Evolutionary conservation across 2,329 filamentous ascomycete genomes (phyloP).

Genomic region (Corinectria fuckeliana): DNA sequence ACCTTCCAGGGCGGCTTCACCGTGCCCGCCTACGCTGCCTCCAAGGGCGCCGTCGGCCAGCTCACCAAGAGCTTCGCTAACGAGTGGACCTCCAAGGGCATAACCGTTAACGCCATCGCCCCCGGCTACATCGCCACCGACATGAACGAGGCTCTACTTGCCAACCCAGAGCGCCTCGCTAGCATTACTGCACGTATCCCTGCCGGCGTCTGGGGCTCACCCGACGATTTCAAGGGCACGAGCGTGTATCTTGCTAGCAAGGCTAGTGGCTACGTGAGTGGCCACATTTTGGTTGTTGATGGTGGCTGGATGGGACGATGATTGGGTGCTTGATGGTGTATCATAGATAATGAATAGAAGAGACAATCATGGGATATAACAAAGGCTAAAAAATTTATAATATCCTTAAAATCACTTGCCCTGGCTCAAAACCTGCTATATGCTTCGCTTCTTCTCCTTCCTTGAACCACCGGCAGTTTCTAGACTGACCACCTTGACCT

Average conservation of each 20-base stretch:
- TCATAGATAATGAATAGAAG: constrained; percentile 9
- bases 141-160: constrained; percentile 86
- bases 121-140: constrained; percentile 93
- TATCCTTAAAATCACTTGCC: neutral
- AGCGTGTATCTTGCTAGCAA: constrained; percentile 78
- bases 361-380: neutral
- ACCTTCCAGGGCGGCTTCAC: constrained; percentile 88
- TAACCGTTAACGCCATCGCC: constrained; percentile 87
- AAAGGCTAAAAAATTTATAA: neutral
- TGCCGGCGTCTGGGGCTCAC: constrained; percentile 80
- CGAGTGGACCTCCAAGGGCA: constrained; percentile 80
- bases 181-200: constrained; percentile 84
- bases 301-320: constrained; percentile 92
- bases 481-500: neutral
- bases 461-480: neutral
- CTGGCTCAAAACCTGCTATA: too few species aligned
- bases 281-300: constrained; percentile 83
- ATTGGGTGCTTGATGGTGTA: neutral
- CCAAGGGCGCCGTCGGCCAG: constrained; percentile 85
- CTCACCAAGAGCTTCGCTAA: constrained; percentile 86
- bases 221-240: constrained; percentile 88
- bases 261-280: constrained; percentile 82
- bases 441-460: neutral
- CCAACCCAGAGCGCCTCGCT: constrained; percentile 70
- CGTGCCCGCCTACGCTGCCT: constrained; percentile 85